Conservation (phyloP, 2,329 filamentous ascomycete genomes). For the Trichoderma sp. region DNA sequence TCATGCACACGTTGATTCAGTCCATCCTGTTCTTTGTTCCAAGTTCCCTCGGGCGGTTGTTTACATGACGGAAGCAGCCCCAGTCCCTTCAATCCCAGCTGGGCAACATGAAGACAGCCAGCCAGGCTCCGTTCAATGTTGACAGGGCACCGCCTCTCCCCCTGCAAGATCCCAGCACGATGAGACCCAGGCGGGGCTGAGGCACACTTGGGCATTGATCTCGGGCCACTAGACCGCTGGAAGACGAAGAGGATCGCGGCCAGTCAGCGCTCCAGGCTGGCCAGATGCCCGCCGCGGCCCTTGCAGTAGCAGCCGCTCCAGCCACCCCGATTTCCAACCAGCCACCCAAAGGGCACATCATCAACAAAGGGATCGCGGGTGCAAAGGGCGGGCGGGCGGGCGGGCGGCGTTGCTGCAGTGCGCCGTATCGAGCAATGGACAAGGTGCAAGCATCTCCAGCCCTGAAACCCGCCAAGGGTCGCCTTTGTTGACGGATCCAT, state of each 20-base stretch:
- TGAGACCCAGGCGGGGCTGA: conserved; percentile 26
- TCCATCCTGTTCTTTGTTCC: not conserved
- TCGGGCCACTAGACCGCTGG: conserved; percentile 19
- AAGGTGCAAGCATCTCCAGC: conserved; percentile 9
- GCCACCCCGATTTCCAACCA: conserved; percentile 39
- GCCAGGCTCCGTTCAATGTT: not conserved
- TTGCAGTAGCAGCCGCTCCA: conserved; percentile 34
- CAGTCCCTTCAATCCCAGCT: not conserved
- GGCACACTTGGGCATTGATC: conserved; percentile 24
- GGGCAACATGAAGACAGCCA: not conserved
- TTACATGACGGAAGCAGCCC: not conserved
- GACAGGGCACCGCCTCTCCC: conserved; percentile 23
- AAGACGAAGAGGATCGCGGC: conserved; percentile 1
- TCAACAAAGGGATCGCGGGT: conserved; percentile 16
- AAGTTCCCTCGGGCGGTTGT: not conserved
- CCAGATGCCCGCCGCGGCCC: conserved; percentile 5
- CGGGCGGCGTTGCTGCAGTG: conserved; percentile 15
- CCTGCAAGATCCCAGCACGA: not conserved
- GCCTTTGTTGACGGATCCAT: not conserved
- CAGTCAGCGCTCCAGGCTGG: conserved; percentile 14
- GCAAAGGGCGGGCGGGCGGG: not conserved
- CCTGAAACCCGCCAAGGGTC: conserved; percentile 11
- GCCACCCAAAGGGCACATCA: conserved; percentile 18
- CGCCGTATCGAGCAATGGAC: conserved; percentile 6
- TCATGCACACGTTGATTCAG: conserved; percentile 8